phyloP scores from a whole-genome alignment of 768 basidiomycete species.

The Russula sp. region DNA sequence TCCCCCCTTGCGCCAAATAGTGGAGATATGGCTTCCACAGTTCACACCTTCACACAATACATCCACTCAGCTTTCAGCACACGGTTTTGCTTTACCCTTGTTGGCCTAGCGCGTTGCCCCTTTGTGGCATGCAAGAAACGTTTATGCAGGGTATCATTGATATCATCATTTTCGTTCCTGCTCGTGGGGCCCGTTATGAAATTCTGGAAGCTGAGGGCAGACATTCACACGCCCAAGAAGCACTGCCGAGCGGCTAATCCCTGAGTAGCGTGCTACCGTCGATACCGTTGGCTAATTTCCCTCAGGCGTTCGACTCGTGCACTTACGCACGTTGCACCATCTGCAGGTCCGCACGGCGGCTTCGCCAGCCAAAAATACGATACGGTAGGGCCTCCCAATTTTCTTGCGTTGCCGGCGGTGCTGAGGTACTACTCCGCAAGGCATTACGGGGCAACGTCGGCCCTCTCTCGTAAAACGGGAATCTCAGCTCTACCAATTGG shows the following conservation, averaged over 20 bases:
- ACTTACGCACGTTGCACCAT: not conserved
- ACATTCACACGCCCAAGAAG: slow-evolving; percentile 4
- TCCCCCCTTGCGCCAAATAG: not conserved
- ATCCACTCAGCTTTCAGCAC: not conserved
- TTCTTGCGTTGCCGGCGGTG: not conserved
- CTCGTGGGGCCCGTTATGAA: slow-evolving; percentile 8
- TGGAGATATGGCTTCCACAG: not conserved
- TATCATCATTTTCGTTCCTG: not conserved
- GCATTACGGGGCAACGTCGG: not conserved
- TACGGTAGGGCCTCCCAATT: no score
- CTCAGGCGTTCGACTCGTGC: not conserved
- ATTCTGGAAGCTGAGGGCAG: not conserved
- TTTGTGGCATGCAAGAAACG: not conserved
- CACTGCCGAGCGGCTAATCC: not conserved
- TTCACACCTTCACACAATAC: not conserved
- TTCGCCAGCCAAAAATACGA: not conserved
- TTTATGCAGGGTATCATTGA: not conserved
- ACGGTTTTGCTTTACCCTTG: not conserved
- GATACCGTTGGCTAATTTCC: not conserved
- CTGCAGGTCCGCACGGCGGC: not conserved
- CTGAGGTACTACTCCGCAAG: not conserved
- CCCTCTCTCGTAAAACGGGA: not conserved
- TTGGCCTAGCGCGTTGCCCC: not conserved
- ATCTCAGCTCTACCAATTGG: not conserved
- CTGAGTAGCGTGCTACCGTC: not conserved